These are phyloP conservation scores for Tremella fuciformis DNA, from an alignment of 768 basidiomycete genomes.

Conservation along the genomic window DNA sequence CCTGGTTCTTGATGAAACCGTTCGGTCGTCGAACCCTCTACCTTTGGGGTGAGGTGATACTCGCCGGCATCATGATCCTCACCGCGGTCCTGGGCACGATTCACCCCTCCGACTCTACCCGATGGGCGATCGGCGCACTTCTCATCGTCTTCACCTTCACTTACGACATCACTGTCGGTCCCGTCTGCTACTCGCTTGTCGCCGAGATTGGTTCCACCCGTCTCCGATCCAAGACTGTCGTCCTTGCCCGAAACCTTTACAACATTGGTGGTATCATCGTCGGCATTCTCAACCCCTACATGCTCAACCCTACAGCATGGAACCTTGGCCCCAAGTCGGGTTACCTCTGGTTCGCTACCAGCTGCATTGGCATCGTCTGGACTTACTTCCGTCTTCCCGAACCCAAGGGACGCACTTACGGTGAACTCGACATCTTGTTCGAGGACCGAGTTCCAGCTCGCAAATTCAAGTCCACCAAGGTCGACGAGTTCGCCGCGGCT, in stretches of 20 bases:
- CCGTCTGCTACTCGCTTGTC: constrained; percentile 46
- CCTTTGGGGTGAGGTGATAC: constrained; percentile 44
- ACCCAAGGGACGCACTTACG: constrained; percentile 7
- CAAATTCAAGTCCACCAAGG: constrained; percentile 8
- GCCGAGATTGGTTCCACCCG: constrained; percentile 50
- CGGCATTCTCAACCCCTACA: constrained; percentile 7
- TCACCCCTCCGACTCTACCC: constrained; percentile 15
- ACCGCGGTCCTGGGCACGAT: constrained; percentile 51
- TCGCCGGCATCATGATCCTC: constrained; percentile 44
- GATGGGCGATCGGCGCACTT: constrained; percentile 46
- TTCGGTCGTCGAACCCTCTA: constrained; percentile 53
- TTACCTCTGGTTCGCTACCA: constrained; percentile 13
- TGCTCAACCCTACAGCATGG: constrained; percentile 9
- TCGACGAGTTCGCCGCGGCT: not conserved
- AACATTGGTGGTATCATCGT: constrained; percentile 20
- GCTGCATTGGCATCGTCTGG: constrained; percentile 9
- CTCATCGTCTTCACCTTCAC: constrained; percentile 51
- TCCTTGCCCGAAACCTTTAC: constrained; percentile 29
- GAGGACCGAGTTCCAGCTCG: constrained; percentile 7
- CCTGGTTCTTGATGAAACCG: constrained; percentile 15
- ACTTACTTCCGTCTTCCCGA: constrained; percentile 18
- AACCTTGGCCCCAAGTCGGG: constrained; percentile 11
- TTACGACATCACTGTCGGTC: constrained; percentile 36
- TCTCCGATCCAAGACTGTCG: constrained; percentile 50
- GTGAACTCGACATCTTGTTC: constrained; percentile 14